Evolutionary conservation across 176 grass and related monocot genomes (phyloP).

Genomic region (Musa troglodytarum): DNA sequence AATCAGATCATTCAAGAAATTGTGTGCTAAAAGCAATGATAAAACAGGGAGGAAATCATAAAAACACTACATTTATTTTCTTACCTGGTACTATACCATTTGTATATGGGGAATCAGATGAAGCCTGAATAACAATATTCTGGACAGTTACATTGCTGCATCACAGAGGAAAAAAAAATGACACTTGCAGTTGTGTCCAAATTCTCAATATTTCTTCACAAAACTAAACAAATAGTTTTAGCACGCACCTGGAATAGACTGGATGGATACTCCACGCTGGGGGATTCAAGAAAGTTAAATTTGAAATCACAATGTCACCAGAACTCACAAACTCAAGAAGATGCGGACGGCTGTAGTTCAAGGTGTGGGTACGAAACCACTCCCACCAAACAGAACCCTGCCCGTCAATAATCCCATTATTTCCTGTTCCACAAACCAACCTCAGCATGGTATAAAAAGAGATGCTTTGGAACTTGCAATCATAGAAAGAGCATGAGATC

Average conservation of each 20-base stretch:
- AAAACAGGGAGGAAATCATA: not conserved
- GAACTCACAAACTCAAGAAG: slow-evolving; percentile 71
- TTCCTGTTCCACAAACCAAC: slow-evolving; percentile 31
- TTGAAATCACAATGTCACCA: slow-evolving; percentile 63
- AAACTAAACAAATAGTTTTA: not conserved
- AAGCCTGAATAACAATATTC: slow-evolving; percentile 57
- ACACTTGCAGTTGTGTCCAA: not conserved
- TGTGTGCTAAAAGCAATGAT: too few species aligned
- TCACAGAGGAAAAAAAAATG: slow-evolving; percentile 9
- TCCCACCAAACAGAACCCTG: slow-evolving; percentile 90
- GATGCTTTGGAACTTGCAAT: not conserved
- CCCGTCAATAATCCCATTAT: slow-evolving; percentile 69
- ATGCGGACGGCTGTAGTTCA: slow-evolving; percentile 87
- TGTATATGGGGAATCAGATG: slow-evolving; percentile 52
- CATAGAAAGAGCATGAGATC: too few species aligned
- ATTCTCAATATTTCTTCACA: slow-evolving; percentile 7
- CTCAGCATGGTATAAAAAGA: not conserved
- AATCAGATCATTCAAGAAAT: too few species aligned
- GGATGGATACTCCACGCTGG: slow-evolving; percentile 96
- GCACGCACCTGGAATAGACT: slow-evolving; percentile 55
- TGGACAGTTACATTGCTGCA: slow-evolving; percentile 64
- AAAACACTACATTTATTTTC: not conserved
- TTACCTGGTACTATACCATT: slow-evolving; percentile 86
- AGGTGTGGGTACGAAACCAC: slow-evolving; percentile 44
- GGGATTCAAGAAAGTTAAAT: slow-evolving; percentile 75